phyloP scores from a whole-genome alignment of 352 stramenopile species.

The Globisporangium middletonii region DNA sequence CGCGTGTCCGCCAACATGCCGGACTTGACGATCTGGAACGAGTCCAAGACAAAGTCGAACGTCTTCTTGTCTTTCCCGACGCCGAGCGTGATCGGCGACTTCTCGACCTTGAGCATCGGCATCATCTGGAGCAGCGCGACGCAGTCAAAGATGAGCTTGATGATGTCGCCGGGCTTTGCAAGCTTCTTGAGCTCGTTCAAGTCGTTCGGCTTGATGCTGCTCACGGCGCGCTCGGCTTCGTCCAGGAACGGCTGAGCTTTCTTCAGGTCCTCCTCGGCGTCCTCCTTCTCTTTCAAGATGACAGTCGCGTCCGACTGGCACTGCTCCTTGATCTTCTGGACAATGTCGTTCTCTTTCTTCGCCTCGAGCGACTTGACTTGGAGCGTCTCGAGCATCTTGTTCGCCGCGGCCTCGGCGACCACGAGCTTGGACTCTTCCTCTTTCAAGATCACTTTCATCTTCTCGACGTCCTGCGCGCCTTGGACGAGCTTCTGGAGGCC shows the following conservation, averaged over 20 bases:
- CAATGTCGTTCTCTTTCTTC: constrained; percentile 88
- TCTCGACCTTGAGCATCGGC: constrained; percentile 68
- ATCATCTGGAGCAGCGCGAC: constrained; percentile 87
- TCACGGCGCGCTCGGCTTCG: constrained; percentile 80
- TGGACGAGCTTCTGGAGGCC: constrained; percentile 87
- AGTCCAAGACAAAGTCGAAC: constrained; percentile 81
- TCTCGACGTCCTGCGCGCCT: constrained; percentile 83
- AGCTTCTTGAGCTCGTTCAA: constrained; percentile 92
- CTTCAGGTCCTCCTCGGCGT: constrained; percentile 85
- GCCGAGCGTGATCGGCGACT: constrained; percentile 46
- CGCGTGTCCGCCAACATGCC: constrained; percentile 86
- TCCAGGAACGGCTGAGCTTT: constrained; percentile 90
- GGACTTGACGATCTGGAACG: constrained; percentile 76
- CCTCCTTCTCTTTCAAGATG: constrained; percentile 82
- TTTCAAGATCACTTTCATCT: constrained; percentile 86
- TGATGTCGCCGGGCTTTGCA: constrained; percentile 86
- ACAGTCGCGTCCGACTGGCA: constrained; percentile 72
- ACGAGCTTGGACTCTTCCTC: constrained; percentile 87
- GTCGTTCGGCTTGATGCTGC: constrained; percentile 86
- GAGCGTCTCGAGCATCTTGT: constrained; percentile 77
- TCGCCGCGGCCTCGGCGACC: constrained; percentile 70
- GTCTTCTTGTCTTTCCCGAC: constrained; percentile 87
- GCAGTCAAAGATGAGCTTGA: constrained; percentile 92
- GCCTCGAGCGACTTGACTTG: constrained; percentile 78
- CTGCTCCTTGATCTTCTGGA: constrained; percentile 83